phyloP scores from a whole-genome alignment of 129 eudicot species.

The Flaveria bidentis region DNA sequence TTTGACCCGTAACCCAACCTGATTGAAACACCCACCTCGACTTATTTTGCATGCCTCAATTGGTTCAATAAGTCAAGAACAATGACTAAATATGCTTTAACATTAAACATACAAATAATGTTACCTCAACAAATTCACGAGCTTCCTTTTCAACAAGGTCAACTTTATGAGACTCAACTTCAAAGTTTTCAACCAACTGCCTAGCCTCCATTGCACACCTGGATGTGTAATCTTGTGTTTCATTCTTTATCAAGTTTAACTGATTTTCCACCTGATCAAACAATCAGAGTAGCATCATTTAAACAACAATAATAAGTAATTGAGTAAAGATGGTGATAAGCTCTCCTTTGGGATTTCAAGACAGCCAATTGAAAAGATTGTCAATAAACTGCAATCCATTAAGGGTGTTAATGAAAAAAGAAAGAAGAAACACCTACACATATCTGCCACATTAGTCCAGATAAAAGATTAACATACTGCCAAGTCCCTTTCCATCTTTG shows the following conservation, averaged over 20 bases:
- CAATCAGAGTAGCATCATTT: background rate
- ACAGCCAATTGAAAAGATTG: background rate
- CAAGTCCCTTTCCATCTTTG: background rate
- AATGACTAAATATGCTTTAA: background rate
- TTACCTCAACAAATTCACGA: slow-evolving; percentile 62
- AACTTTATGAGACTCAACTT: slow-evolving; percentile 55
- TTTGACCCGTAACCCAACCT: background rate
- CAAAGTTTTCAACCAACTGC: slow-evolving; percentile 49
- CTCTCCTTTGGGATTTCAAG: background rate
- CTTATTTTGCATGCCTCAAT: slow-evolving; percentile 9
- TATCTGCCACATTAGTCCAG: background rate
- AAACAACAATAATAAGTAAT: background rate
- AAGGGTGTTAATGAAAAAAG: background rate
- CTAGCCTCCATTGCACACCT: slow-evolving; percentile 64
- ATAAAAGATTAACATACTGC: background rate
- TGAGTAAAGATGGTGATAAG: background rate
- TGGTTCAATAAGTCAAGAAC: background rate
- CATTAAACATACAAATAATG: background rate
- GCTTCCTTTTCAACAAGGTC: slow-evolving; percentile 71
- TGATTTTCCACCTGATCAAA: slow-evolving; percentile 53
- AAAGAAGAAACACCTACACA: background rate
- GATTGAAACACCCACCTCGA: background rate
- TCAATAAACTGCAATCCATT: background rate
- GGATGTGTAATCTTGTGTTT: slow-evolving; percentile 54
- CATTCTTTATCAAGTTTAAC: slow-evolving; percentile 39